These are phyloP conservation scores for Puccinia triticina DNA, from an alignment of 1,284 basidiomycete genomes.

Conservation along the genomic window DNA sequence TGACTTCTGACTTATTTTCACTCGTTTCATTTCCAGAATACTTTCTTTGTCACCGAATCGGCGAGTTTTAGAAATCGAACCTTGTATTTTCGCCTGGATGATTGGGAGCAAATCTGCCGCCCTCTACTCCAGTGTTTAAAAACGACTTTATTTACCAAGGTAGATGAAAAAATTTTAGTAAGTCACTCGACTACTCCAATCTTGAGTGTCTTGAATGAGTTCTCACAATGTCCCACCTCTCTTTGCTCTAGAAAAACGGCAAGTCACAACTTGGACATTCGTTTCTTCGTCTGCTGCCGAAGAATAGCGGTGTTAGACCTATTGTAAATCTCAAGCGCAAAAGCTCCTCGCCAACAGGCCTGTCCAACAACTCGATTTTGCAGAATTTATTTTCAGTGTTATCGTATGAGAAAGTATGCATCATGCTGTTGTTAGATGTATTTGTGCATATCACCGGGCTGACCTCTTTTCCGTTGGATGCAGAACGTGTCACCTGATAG, in stretches of 20 bases:
- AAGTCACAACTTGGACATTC: constrained; percentile 72
- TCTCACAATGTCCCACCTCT: neutral
- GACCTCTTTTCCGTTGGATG: neutral
- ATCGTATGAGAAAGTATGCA: constrained; percentile 76
- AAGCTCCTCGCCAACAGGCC: constrained; percentile 60
- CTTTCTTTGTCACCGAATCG: constrained; percentile 93
- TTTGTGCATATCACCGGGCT: neutral
- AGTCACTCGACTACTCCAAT: constrained; percentile 58
- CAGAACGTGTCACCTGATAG: constrained; percentile 70
- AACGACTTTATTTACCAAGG: constrained; percentile 67
- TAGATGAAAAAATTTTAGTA: constrained; percentile 63
- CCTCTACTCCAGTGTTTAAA: constrained; percentile 79
- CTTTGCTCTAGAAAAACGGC: constrained; percentile 54
- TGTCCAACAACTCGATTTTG: constrained; percentile 83
- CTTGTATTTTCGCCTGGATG: constrained; percentile 90
- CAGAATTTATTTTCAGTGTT: constrained; percentile 80
- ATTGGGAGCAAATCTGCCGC: constrained; percentile 80
- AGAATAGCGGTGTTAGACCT: constrained; percentile 89
- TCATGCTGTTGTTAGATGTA: neutral
- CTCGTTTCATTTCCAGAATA: constrained; percentile 66
- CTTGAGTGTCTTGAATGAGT: constrained; percentile 56
- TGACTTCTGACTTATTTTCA: neutral
- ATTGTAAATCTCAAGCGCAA: constrained; percentile 86
- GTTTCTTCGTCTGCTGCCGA: constrained; percentile 85
- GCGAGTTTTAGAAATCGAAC: constrained; percentile 81